These are phyloP conservation scores for Staphylotrichum tortipilum DNA, from an alignment of 495 filamentous ascomycete species.

Conservation along the genomic window DNA sequence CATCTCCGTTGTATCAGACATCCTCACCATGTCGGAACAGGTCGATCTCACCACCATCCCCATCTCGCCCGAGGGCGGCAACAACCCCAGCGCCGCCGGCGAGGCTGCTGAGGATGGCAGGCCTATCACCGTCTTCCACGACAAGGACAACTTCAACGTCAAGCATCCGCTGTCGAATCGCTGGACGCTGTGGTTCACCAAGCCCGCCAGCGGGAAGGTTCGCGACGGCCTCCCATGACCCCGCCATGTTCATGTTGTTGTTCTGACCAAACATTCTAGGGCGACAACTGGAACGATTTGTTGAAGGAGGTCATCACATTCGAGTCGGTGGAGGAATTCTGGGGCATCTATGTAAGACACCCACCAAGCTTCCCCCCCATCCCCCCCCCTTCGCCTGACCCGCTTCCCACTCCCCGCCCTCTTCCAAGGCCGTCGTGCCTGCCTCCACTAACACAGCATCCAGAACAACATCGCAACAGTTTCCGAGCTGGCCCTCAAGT, in stretches of 20 bases:
- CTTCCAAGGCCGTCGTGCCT: constrained; percentile 19
- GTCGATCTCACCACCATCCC: constrained; percentile 60
- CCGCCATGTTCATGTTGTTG: neutral
- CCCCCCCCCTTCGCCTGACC: no score
- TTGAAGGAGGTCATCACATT: constrained; percentile 98
- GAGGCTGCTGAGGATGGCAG: constrained; percentile 42
- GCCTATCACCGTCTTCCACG: constrained; percentile 86
- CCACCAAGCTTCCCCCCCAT: no score
- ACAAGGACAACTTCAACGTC: constrained; percentile 96
- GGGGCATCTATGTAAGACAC: constrained; percentile 92
- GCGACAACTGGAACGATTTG: constrained; percentile 96
- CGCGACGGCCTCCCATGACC: constrained; percentile 14
- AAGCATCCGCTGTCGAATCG: constrained; percentile 94
- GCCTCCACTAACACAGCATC: constrained; percentile 36
- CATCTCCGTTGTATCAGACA: neutral
- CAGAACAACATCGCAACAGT: constrained; percentile 98
- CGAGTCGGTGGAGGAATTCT: constrained; percentile 98
- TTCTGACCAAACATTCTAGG: constrained; percentile 42
- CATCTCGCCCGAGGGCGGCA: constrained; percentile 57
- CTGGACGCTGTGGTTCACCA: constrained; percentile 99
- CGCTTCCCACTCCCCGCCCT: no score
- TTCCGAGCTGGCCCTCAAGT: constrained; percentile 91
- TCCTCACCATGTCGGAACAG: constrained; percentile 38
- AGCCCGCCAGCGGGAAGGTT: constrained; percentile 95
- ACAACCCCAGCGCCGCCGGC: constrained; percentile 25